Evolutionary conservation across 768 basidiomycete species (phyloP), one percentile per base, ranked within the genome.

Genomic region (Boletus rubroflammeus): DNA sequence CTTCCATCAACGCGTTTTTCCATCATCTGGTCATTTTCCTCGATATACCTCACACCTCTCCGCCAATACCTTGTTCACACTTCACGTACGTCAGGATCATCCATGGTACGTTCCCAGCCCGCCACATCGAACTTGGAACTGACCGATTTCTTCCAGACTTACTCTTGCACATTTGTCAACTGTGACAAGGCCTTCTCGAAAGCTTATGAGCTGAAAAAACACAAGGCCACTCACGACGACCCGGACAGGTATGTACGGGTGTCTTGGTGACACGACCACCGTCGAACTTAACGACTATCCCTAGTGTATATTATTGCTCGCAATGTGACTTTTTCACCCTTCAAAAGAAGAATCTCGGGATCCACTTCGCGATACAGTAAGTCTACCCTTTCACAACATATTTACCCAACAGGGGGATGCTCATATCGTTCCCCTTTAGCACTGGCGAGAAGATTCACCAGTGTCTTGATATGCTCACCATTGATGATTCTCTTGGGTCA

Each of bases 321-420:
- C 3, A 13, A 26, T 67, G 66, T 13, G 11, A 21, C 2, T 67
- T 65, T 25, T 44, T 45, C 11, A 60, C 58, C 17, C 34, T 58
- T 8, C 57, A 57, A 23, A 69, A 60, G 48, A 67, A 55, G 50
- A 64, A 61, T 32, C 55, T 67, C 0, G 29, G 1, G 1, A 57
- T 68, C 5, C 66, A 67, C 41, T 13, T 45, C 2, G 53, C 46
- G 13, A 56, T 2, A 35, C 66, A 67, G 67, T 69, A 40, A 31
- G 62, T 45, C 6, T 23, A 19, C 6, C 19, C 15, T 31, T 28
- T 23, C 35, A 14, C n/a, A 25, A 15, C 9, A 13, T 13, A 6
- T 55, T 25, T 13, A 4, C 8, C 5, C 5, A n/a, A 23, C 7
- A 6, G 9, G 6, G 4, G 25, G 17, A 14, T 23, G 11, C n/a